phyloP scores from a whole-genome alignment of 2,329 filamentous ascomycete genomes.

The Plectosphaerella sp. region DNA sequence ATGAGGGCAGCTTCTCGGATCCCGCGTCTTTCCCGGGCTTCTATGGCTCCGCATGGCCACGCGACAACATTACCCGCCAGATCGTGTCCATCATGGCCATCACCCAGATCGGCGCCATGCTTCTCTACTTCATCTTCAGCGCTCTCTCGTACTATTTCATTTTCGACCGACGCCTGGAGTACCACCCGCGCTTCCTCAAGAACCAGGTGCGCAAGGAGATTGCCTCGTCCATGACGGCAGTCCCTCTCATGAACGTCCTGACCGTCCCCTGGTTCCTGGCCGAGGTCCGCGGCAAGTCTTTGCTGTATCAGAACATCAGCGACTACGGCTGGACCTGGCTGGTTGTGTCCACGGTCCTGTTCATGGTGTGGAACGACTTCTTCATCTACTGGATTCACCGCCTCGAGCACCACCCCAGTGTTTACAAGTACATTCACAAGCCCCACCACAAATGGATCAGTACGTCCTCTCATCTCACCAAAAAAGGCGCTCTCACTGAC shows the following conservation, averaged over 20 bases:
- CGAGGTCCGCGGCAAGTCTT: conserved; percentile 41
- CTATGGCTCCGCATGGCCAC: conserved; percentile 25
- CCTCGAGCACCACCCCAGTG: conserved; percentile 36
- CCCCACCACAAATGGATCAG: conserved; percentile 45
- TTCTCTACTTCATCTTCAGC: conserved; percentile 62
- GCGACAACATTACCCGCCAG: conserved; percentile 36
- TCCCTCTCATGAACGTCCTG: conserved; percentile 38
- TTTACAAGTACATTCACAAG: conserved; percentile 44
- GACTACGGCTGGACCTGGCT: conserved; percentile 37
- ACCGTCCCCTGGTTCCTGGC: conserved; percentile 40
- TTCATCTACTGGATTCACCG: conserved; percentile 45
- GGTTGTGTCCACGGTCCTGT: conserved; percentile 29
- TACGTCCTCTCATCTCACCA: conserved; percentile 16
- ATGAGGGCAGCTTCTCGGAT: conserved; percentile 2
- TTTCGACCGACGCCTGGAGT: conserved; percentile 38
- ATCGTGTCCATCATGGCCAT: conserved; percentile 30
- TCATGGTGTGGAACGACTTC: conserved; percentile 41
- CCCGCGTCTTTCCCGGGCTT: conserved; percentile 7
- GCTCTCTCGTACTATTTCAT: conserved; percentile 70
- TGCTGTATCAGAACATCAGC: conserved; percentile 31
- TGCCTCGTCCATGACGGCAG: conserved; percentile 32
- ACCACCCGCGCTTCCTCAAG: conserved; percentile 43
- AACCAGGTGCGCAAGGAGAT: conserved; percentile 43
- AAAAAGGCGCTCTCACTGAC: background rate
- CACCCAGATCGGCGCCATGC: conserved; percentile 29